Percentiles rank a stretch among this genome's conserved stretches.
Conservation (phyloP, 371 early-diverging fungal genomes). For the Cokeromyces recurvatus region DNA sequence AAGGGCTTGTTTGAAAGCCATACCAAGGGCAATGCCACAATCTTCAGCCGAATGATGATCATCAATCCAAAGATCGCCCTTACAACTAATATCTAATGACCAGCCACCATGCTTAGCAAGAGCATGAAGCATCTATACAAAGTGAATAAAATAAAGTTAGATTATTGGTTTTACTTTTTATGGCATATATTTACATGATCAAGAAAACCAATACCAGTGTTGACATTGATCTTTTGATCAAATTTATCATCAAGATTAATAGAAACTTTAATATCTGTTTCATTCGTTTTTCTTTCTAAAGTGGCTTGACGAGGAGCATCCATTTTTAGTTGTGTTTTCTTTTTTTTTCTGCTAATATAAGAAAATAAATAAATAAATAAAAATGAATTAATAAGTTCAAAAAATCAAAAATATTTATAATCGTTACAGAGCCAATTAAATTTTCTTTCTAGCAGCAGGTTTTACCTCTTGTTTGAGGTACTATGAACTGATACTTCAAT, state of each 20-base stretch:
- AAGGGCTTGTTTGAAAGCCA: constrained; percentile 89
- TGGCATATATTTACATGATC: constrained; percentile 92
- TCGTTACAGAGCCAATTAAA: too few species aligned
- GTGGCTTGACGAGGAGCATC: constrained; percentile 51
- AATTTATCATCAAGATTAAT: constrained; percentile 58
- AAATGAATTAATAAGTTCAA: too few species aligned
- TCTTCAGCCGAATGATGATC: constrained; percentile 98
- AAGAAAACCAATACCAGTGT: constrained; percentile 95
- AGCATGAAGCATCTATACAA: constrained; percentile 96
- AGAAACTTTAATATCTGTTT: constrained; percentile 80
- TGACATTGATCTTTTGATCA: constrained; percentile 68
- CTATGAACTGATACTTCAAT: too few species aligned
- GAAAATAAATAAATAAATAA: too few species aligned
- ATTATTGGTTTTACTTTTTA: too few species aligned
- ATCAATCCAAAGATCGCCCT: constrained; percentile 93
- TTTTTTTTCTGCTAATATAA: too few species aligned
- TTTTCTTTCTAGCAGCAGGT: too few species aligned
- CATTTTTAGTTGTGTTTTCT: too few species aligned
- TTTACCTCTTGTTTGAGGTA: too few species aligned
- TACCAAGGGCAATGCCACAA: constrained; percentile 89
- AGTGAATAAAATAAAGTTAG: too few species aligned
- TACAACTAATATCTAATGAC: constrained; percentile 77
- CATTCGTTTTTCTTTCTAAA: constrained; percentile 85
- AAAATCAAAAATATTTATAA: too few species aligned
- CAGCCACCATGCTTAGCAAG: constrained; percentile 92